Evolutionary conservation across 192 early-diverging fungal species (phyloP).

Genomic region (Tieghemiomyces parasiticus): DNA sequence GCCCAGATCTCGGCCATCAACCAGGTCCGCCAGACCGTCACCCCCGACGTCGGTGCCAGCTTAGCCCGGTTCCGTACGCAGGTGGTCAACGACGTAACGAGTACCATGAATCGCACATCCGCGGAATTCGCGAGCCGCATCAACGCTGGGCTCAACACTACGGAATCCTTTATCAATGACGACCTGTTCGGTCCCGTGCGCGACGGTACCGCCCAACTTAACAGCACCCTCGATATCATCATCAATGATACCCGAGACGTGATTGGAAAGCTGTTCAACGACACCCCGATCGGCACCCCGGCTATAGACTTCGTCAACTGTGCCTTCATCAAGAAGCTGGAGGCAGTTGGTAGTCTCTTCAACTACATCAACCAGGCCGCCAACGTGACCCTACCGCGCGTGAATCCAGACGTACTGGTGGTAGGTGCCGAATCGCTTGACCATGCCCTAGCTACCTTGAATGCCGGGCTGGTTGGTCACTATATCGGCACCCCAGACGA

Average conservation of each 20-base stretch:
- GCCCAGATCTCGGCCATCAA: constrained; percentile 22
- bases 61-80: constrained; percentile 19
- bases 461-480: constrained; percentile 18
- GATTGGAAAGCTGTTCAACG: constrained; percentile 21
- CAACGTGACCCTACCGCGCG: constrained; percentile 18
- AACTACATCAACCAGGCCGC: constrained; percentile 22
- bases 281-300: constrained; percentile 17
- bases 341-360: constrained; percentile 19
- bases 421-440: constrained; percentile 18
- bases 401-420: constrained; percentile 17
- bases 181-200: constrained; percentile 23
- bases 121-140: constrained; percentile 16
- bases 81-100: constrained; percentile 13
- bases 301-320: constrained; percentile 31
- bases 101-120: constrained; percentile 19
- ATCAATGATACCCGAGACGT: constrained; percentile 18
- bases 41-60: constrained; percentile 15
- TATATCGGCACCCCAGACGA: constrained; percentile 21
- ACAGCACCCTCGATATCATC: constrained; percentile 24
- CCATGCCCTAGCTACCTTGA: constrained; percentile 15
- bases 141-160: constrained; percentile 16
- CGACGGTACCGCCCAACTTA: constrained; percentile 17
- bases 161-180: constrained; percentile 16
- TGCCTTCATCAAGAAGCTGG: constrained; percentile 25
- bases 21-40: constrained; percentile 17